Conservation (phyloP, 1,284 basidiomycete genomes). For the Ceratobasidium sp. region DNA sequence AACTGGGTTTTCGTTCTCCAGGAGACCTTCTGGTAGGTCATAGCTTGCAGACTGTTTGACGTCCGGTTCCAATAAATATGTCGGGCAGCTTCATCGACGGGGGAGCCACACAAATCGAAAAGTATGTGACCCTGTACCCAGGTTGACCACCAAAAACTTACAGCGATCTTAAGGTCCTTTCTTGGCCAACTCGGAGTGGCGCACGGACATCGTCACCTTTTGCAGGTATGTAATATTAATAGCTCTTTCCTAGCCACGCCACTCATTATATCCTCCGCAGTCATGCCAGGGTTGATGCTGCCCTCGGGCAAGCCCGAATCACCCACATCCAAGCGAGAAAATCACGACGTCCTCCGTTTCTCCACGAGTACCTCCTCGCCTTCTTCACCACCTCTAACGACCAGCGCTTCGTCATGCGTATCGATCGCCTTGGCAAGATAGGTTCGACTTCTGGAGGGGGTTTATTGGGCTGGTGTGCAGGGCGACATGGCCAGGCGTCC, state of each 20-base stretch:
- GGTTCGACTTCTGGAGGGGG: conserved; percentile 4
- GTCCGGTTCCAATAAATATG: neutral
- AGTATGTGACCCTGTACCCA: neutral
- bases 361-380: conserved; percentile 34
- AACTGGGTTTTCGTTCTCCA: neutral
- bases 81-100: neutral
- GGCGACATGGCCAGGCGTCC: neutral
- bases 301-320: conserved; percentile 12
- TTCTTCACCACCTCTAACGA: conserved; percentile 24
- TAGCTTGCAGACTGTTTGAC: too few relatives aligned
- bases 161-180: neutral
- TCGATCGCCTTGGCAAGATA: conserved; percentile 36
- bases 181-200: conserved; percentile 9
- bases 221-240: conserved; percentile 1
- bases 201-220: conserved; percentile 33
- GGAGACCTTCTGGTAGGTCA: neutral
- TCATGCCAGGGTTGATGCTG: conserved; percentile 6
- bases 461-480: neutral
- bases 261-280: neutral
- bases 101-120: neutral
- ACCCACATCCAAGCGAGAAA: conserved; percentile 35
- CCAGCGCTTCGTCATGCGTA: conserved; percentile 19
- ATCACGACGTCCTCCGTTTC: conserved; percentile 19
- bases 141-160: neutral
- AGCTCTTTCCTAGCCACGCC: too few relatives aligned